phyloP scores from a whole-genome alignment of 768 basidiomycete species.

The Neoboletus magnificus region DNA sequence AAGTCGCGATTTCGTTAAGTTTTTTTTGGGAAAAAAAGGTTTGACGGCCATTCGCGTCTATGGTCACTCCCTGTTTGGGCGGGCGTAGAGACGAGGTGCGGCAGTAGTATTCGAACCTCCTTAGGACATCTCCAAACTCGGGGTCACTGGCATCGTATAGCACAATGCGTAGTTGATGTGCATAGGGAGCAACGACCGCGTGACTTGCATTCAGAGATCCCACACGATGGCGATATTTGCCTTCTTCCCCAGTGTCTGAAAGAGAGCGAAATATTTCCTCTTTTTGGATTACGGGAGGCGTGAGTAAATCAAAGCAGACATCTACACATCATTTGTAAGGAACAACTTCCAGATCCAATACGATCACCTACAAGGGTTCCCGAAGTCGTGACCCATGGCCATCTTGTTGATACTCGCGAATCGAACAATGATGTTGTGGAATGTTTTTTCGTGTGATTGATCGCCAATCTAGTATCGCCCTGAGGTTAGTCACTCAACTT shows the following conservation, averaged over 20 bases:
- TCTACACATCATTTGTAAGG: conserved; percentile 37
- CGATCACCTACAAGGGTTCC: conserved; percentile 54
- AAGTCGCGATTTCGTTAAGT: conserved; percentile 44
- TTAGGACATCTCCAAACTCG: conserved; percentile 33
- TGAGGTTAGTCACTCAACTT: not conserved
- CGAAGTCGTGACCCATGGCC: conserved; percentile 56
- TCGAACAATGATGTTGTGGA: conserved; percentile 49
- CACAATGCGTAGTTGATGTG: conserved; percentile 64
- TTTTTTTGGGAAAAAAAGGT: conserved; percentile 50
- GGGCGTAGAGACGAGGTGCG: conserved; percentile 43
- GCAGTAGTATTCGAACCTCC: conserved; percentile 55
- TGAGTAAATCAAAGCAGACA: conserved; percentile 63
- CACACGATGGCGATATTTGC: conserved; percentile 53
- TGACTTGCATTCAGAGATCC: conserved; percentile 60
- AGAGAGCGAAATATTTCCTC: conserved; percentile 57
- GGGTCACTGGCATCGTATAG: conserved; percentile 48
- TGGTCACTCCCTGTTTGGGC: conserved; percentile 32
- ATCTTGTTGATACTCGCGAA: conserved; percentile 60
- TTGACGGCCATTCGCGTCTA: conserved; percentile 46
- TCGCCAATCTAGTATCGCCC: conserved; percentile 52
- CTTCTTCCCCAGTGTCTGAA: conserved; percentile 32
- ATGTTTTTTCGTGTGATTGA: conserved; percentile 46
- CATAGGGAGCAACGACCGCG: conserved; percentile 59
- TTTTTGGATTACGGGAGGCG: conserved; percentile 61
- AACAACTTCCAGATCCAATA: conserved; percentile 1